Evolutionary conservation across 139 green algal genomes (phyloP).

Genomic region (Astrephomene gubernaculifera): DNA sequence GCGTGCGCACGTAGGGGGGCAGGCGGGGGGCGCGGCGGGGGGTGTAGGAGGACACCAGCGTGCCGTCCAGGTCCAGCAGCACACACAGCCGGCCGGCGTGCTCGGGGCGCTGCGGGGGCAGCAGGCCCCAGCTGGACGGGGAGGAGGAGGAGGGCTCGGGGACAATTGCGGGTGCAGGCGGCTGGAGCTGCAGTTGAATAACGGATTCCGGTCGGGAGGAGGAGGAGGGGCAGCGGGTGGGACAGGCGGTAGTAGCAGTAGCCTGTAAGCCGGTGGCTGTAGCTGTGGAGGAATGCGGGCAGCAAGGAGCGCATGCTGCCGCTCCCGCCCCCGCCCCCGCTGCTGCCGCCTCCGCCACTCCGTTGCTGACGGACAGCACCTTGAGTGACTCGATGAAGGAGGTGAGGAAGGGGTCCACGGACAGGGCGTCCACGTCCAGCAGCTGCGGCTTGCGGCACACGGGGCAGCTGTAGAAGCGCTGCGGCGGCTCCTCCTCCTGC

Average conservation of each 20-base stretch:
- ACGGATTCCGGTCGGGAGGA: no score
- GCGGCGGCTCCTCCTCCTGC: not conserved
- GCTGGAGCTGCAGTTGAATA: not conserved
- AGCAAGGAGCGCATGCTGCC: no score
- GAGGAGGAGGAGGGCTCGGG: no score
- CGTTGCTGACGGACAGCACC: slow-evolving; percentile 23
- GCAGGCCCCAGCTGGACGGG: slow-evolving; percentile 62
- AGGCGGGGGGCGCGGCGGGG: slow-evolving; percentile 76
- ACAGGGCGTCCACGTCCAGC: slow-evolving; percentile 81
- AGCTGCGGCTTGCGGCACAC: slow-evolving; percentile 83
- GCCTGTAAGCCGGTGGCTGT: no score
- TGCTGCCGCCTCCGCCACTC: no score
- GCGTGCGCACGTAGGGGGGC: slow-evolving; percentile 64
- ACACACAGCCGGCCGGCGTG: slow-evolving; percentile 72
- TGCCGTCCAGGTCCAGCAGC: slow-evolving; percentile 93
- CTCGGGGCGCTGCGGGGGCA: slow-evolving; percentile 51
- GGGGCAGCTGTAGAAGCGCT: slow-evolving; percentile 78
- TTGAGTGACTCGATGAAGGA: slow-evolving; percentile 75
- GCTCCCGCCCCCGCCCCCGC: no score
- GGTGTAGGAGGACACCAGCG: slow-evolving; percentile 84
- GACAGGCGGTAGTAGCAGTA: no score
- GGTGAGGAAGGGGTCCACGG: slow-evolving; percentile 77
- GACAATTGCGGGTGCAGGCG: not conserved
- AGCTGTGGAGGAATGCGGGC: no score
- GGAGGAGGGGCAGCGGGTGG: no score